phyloP scores from a whole-genome alignment of 2,329 filamentous ascomycete genomes.

The Mycosphaerelloides madeirae region DNA sequence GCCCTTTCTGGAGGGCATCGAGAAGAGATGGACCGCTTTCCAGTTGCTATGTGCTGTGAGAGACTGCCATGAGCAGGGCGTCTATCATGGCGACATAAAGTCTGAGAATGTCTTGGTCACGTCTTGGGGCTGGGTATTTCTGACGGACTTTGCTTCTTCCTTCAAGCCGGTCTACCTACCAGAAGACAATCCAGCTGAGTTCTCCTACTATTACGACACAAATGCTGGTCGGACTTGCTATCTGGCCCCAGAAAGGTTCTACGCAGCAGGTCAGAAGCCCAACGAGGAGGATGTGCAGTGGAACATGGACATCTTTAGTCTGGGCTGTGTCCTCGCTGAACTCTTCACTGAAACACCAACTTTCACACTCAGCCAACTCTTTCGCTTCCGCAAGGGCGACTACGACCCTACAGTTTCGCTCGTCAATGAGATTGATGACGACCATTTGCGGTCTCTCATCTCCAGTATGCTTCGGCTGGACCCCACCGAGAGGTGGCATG shows the following conservation, averaged over 20 bases:
- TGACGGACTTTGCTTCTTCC: slow-evolving; percentile 92
- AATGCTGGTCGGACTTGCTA: slow-evolving; percentile 91
- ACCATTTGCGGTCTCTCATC: slow-evolving; percentile 81
- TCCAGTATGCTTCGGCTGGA: slow-evolving; percentile 94
- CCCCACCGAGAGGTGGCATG: slow-evolving; percentile 84
- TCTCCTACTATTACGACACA: slow-evolving; percentile 96
- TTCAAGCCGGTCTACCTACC: slow-evolving; percentile 93
- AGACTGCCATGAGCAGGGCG: slow-evolving; percentile 81
- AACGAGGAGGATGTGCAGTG: slow-evolving; percentile 50
- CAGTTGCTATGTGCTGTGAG: slow-evolving; percentile 87
- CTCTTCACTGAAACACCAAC: slow-evolving; percentile 91
- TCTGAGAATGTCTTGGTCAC: slow-evolving; percentile 95
- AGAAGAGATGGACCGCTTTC: slow-evolving; percentile 98
- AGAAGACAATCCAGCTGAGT: slow-evolving; percentile 94
- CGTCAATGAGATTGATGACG: slow-evolving; percentile 80
- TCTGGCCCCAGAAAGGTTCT: slow-evolving; percentile 86
- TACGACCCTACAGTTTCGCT: slow-evolving; percentile 82
- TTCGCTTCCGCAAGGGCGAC: slow-evolving; percentile 87
- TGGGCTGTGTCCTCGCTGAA: slow-evolving; percentile 93
- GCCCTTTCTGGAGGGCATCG: slow-evolving; percentile 92
- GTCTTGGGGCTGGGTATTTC: slow-evolving; percentile 98
- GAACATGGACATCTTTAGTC: slow-evolving; percentile 99
- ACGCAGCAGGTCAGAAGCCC: slow-evolving; percentile 60
- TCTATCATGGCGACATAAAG: slow-evolving; percentile 98
- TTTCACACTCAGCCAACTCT: slow-evolving; percentile 95